Conservation (phyloP, 2,329 filamentous ascomycete genomes). For the Penicillium sclerotiorum region DNA sequence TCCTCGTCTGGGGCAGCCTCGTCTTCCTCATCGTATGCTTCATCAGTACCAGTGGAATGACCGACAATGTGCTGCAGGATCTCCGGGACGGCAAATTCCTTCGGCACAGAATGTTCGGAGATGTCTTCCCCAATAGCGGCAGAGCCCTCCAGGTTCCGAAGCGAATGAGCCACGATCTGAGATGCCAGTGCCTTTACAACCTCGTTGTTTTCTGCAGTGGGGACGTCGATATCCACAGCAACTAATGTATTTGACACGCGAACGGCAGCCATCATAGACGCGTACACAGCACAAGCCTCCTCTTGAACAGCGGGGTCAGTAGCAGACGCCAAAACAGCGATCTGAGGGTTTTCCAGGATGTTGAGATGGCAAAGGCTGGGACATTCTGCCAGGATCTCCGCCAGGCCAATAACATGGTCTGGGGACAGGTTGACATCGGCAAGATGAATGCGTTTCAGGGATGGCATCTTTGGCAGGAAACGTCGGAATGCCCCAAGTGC, state of each 20-base stretch:
- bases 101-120: conserved; percentile 44
- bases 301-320: conserved; percentile 80
- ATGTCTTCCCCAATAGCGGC: conserved; percentile 67
- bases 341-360: conserved; percentile 72
- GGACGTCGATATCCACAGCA: conserved; percentile 89
- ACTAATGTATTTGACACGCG: conserved; percentile 81
- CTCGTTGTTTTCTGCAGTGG: conserved; percentile 78
- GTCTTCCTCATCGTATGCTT: conserved; percentile 60
- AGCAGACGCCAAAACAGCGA: conserved; percentile 71
- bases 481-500: conserved; percentile 75
- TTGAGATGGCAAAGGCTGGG: conserved; percentile 81
- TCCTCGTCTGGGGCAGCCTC: conserved; percentile 82
- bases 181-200: conserved; percentile 23
- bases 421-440: conserved; percentile 80
- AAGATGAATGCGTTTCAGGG: conserved; percentile 82
- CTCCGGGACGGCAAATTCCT: conserved; percentile 69
- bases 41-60: conserved; percentile 55
- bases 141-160: conserved; percentile 87
- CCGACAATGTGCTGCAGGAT: conserved; percentile 87
- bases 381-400: conserved; percentile 86
- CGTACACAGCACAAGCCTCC: conserved; percentile 91
- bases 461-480: conserved; percentile 77
- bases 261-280: conserved; percentile 84
- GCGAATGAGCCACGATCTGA: conserved; percentile 58
- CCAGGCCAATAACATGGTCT: conserved; percentile 86